These are phyloP conservation scores for Hippophae rhamnoides DNA, from an alignment of 306 rosid species.

Conservation along the genomic window DNA sequence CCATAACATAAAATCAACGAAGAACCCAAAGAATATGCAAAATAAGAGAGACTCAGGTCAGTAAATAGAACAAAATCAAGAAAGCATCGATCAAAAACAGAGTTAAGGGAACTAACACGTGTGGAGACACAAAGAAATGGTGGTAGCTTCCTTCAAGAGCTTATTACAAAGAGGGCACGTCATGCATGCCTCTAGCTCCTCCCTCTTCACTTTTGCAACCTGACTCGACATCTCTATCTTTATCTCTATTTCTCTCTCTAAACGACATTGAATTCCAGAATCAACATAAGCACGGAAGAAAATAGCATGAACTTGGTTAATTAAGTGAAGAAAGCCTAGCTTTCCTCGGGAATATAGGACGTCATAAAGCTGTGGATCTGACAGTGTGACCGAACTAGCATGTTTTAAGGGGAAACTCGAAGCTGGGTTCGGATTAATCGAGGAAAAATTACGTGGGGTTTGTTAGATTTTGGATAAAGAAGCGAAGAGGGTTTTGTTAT, in stretches of 20 bases:
- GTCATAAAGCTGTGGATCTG: slow-evolving; percentile 45
- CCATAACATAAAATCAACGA: slow-evolving; percentile 17
- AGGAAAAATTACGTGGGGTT: slow-evolving; percentile 37
- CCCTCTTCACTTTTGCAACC: slow-evolving; percentile 60
- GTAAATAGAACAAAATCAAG: slow-evolving; percentile 8
- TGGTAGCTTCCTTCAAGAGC: slow-evolving; percentile 73
- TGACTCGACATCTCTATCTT: slow-evolving; percentile 33
- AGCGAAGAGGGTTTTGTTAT: slow-evolving; percentile 6
- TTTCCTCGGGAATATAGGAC: slow-evolving; percentile 11
- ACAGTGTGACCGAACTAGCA: slow-evolving; percentile 10
- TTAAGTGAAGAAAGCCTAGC: neutral
- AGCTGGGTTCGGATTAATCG: slow-evolving; percentile 29
- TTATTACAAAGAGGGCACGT: slow-evolving; percentile 88
- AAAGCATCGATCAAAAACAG: slow-evolving; percentile 3
- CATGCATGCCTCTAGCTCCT: slow-evolving; percentile 70
- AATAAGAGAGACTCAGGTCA: slow-evolving; percentile 20
- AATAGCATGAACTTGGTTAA: neutral
- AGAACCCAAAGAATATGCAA: slow-evolving; percentile 14
- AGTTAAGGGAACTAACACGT: slow-evolving; percentile 44
- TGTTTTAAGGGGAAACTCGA: slow-evolving; percentile 26
- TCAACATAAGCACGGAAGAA: slow-evolving; percentile 7
- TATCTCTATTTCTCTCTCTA: neutral
- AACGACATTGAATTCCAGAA: slow-evolving; percentile 21
- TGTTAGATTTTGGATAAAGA: slow-evolving; percentile 28
- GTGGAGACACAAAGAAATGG: slow-evolving; percentile 92